These are phyloP conservation scores for Ophiocordyceps camponoti-leonardi DNA, from an alignment of 2,329 filamentous ascomycete species.

Conservation along the genomic window DNA sequence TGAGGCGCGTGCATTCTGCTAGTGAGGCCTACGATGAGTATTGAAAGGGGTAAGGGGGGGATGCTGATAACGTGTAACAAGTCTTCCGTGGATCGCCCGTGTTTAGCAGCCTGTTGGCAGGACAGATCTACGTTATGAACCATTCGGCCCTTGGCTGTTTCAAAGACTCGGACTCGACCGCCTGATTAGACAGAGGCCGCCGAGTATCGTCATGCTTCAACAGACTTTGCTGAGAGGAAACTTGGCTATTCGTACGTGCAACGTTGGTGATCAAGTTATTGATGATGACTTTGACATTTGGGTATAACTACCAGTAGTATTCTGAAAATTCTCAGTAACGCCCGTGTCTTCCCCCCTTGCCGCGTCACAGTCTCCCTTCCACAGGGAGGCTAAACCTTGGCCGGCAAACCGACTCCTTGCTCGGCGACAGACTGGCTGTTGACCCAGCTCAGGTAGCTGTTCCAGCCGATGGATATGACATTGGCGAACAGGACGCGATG, in stretches of 20 bases:
- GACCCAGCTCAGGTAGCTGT: constrained; percentile 45
- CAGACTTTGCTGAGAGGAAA: too few species aligned
- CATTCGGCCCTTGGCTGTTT: background rate
- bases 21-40: background rate
- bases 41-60: too few species aligned
- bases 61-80: too few species aligned
- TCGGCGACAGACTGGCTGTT: constrained; percentile 26
- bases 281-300: too few species aligned
- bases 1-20: background rate
- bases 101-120: background rate
- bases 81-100: background rate
- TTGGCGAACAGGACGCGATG: constrained; percentile 79
- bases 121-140: background rate
- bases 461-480: constrained; percentile 52
- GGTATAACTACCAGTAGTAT: too few species aligned
- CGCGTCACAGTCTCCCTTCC: background rate
- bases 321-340: background rate
- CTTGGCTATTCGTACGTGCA: too few species aligned
- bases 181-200: too few species aligned
- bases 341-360: background rate
- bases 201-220: too few species aligned
- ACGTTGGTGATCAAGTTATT: too few species aligned
- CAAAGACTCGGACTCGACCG: background rate
- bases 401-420: background rate
- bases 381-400: background rate